Conservation (phyloP, 2,329 filamentous ascomycete species). For the Coniella vitis region DNA sequence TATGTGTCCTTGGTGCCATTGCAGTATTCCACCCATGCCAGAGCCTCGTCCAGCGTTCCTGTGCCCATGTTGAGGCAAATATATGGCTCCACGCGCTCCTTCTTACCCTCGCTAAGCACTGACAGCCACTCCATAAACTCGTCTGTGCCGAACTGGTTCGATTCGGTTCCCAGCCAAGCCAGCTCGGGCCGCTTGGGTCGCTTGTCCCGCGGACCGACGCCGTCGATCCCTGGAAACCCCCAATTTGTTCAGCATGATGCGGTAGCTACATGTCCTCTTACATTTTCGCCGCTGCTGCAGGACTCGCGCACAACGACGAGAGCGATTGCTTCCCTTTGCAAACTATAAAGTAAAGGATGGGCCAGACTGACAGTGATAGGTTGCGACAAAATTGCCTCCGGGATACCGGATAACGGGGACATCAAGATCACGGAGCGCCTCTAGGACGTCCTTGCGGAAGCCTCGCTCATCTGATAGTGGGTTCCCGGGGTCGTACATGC, state of each 20-base stretch:
- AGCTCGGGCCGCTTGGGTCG: slow-evolving; percentile 63
- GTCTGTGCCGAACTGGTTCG: slow-evolving; percentile 76
- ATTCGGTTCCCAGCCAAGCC: slow-evolving; percentile 71
- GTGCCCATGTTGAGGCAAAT: slow-evolving; percentile 77
- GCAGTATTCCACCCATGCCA: slow-evolving; percentile 83
- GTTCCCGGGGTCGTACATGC: slow-evolving; percentile 74
- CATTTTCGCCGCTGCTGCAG: no score
- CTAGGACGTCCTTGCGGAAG: slow-evolving; percentile 73
- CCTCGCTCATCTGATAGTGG: slow-evolving; percentile 66
- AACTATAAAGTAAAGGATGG: slow-evolving; percentile 24
- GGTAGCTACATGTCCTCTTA: no score
- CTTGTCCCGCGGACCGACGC: slow-evolving; percentile 65
- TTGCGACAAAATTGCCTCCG: slow-evolving; percentile 78
- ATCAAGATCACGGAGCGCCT: slow-evolving; percentile 64
- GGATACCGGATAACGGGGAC: slow-evolving; percentile 75
- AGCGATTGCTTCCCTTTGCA: no score
- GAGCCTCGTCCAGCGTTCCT: slow-evolving; percentile 48
- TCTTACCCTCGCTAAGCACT: slow-evolving; percentile 53
- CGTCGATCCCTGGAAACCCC: slow-evolving; percentile 45
- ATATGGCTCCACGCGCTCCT: slow-evolving; percentile 66
- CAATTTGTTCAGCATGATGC: not conserved
- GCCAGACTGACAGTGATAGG: slow-evolving; percentile 60
- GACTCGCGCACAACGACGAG: no score
- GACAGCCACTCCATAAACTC: slow-evolving; percentile 82
- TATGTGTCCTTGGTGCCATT: slow-evolving; percentile 71